Evolutionary conservation across 148 eudicot species (phyloP).

Genomic region (Heliamphora exappendiculata): DNA sequence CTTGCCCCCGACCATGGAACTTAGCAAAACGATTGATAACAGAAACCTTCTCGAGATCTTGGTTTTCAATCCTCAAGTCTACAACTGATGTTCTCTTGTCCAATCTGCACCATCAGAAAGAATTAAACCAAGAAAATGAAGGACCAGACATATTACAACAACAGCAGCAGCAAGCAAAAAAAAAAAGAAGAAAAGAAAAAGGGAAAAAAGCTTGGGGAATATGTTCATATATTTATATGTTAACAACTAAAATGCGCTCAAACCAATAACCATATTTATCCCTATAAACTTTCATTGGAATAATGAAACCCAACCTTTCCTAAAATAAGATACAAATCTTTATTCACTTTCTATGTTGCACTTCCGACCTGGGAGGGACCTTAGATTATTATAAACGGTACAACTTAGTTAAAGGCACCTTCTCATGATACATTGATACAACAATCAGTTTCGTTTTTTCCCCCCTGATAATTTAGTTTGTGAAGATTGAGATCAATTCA

Average conservation of each 20-base stretch:
- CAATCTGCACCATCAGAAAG: constrained; percentile 39
- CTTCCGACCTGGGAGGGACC: background rate
- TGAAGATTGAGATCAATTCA: background rate
- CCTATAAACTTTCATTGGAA: background rate
- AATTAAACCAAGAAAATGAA: constrained; percentile 2
- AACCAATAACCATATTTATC: background rate
- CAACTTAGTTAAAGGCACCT: background rate
- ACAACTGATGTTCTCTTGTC: constrained; percentile 65
- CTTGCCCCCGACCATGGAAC: constrained; percentile 68
- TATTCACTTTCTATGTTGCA: background rate
- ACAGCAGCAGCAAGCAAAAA: constrained; percentile 3
- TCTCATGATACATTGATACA: background rate
- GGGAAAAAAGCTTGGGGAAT: background rate
- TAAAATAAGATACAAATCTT: background rate
- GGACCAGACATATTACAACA: background rate
- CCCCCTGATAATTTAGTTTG: background rate
- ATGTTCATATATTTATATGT: background rate
- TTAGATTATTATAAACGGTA: background rate
- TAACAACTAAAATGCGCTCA: background rate
- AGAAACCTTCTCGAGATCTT: constrained; percentile 74
- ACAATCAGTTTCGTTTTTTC: background rate
- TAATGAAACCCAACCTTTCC: no score
- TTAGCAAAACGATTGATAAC: constrained; percentile 75
- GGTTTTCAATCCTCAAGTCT: constrained; percentile 74
- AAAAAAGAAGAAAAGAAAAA: background rate